phyloP scores from a whole-genome alignment of 2,329 filamentous ascomycete species.

The Dryadomyces sulphureus region DNA sequence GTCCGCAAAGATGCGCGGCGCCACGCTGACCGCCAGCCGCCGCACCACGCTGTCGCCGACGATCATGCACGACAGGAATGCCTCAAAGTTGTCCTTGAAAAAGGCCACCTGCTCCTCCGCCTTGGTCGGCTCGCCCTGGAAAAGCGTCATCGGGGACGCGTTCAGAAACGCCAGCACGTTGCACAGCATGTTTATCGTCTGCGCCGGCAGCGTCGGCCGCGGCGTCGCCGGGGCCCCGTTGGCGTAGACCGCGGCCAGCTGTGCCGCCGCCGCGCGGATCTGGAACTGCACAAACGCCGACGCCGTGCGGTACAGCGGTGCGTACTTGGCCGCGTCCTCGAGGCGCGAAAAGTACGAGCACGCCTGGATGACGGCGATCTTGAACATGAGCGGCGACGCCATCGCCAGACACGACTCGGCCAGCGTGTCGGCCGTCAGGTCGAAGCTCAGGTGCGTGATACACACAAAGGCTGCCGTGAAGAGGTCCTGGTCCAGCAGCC shows the following conservation, averaged over 20 bases:
- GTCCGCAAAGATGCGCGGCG: conserved; percentile 30
- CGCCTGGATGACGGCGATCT: conserved; percentile 46
- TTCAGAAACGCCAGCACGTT: conserved; percentile 43
- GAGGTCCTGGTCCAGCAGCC: conserved; percentile 44
- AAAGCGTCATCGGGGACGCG: conserved; percentile 34
- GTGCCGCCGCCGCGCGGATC: conserved; percentile 35
- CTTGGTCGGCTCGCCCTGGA: conserved; percentile 24
- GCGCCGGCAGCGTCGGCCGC: conserved; percentile 23
- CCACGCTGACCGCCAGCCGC: conserved; percentile 30
- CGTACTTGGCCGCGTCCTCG: conserved; percentile 31
- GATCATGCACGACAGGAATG: conserved; percentile 38
- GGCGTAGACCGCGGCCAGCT: conserved; percentile 22
- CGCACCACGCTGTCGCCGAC: conserved; percentile 35
- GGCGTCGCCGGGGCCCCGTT: conserved; percentile 24
- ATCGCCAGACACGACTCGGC: conserved; percentile 40
- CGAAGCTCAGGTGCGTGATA: conserved; percentile 45
- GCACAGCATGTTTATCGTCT: conserved; percentile 28
- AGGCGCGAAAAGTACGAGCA: conserved; percentile 48
- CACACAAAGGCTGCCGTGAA: conserved; percentile 54
- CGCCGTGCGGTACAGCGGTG: conserved; percentile 38
- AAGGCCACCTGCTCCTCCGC: conserved; percentile 21
- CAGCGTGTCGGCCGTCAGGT: conserved; percentile 41
- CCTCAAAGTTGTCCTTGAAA: conserved; percentile 31
- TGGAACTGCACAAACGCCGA: conserved; percentile 42
- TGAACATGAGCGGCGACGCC: conserved; percentile 43